These are phyloP conservation scores for Cladosporium oxysporum DNA, from an alignment of 2,329 filamentous ascomycete species.

Conservation along the genomic window DNA sequence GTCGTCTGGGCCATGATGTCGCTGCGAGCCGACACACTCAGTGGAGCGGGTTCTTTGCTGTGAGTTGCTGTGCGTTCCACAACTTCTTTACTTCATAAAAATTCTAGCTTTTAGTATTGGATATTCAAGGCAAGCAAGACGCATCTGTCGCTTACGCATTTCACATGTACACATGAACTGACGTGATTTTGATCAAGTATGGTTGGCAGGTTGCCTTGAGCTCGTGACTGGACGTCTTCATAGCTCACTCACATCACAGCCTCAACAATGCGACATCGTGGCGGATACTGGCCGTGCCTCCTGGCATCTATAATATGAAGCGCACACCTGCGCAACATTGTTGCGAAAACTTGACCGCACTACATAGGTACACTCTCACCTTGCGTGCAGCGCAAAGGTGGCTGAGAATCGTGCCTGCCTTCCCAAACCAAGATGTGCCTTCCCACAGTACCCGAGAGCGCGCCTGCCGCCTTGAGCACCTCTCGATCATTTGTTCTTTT, in stretches of 20 bases:
- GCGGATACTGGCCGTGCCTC: not conserved
- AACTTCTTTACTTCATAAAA: not conserved
- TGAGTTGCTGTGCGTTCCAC: not conserved
- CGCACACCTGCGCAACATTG: not conserved
- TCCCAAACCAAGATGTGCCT: not conserved
- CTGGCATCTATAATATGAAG: not conserved
- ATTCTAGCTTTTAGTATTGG: not conserved
- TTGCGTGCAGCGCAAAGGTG: not conserved
- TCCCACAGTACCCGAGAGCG: not conserved
- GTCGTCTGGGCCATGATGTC: not conserved
- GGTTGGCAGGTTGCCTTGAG: not conserved
- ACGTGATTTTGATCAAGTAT: not conserved
- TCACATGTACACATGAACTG: not conserved
- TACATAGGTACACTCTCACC: not conserved
- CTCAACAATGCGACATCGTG: not conserved
- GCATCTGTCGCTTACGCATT: not conserved
- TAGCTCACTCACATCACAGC: not conserved
- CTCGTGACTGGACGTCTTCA: not conserved
- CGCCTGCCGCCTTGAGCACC: slow-evolving; percentile 2
- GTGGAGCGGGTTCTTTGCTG: not conserved
- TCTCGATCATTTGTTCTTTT: not conserved
- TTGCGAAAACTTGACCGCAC: not conserved
- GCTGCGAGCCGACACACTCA: not conserved
- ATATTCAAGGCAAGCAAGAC: not conserved
- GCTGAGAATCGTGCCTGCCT: slow-evolving; percentile 1